Conservation (phyloP, 768 basidiomycete genomes). For the Pleurotus citrinopileatus region DNA sequence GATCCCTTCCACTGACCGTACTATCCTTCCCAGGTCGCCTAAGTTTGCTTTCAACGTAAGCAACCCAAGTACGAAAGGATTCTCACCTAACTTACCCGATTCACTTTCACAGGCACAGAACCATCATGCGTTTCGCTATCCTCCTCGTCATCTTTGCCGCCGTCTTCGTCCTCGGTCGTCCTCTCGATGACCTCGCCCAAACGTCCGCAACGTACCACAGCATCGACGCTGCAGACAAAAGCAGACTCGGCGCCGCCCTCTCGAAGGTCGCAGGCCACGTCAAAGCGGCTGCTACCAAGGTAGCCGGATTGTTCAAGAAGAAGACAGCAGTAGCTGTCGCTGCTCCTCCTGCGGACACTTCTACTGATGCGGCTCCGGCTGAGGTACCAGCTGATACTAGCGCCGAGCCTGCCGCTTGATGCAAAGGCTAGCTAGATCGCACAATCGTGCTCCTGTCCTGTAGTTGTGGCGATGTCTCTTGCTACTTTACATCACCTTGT, state of each 20-base stretch:
- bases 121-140: not conserved
- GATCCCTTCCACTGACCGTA: too few relatives aligned
- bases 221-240: not conserved
- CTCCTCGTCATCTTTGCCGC: not conserved
- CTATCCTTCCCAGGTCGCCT: too few relatives aligned
- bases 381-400: not conserved
- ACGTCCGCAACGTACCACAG: not conserved
- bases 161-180: not conserved
- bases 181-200: not conserved
- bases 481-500: too few relatives aligned
- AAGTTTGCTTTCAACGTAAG: too few relatives aligned
- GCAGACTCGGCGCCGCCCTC: not conserved
- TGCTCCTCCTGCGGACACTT: not conserved
- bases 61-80: too few relatives aligned
- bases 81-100: too few relatives aligned
- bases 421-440: too few relatives aligned
- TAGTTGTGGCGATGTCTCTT: too few relatives aligned
- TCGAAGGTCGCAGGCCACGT: not conserved
- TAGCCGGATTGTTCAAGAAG: not conserved
- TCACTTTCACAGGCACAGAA: too few relatives aligned
- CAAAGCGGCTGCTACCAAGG: not conserved
- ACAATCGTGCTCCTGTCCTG: too few relatives aligned
- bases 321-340: not conserved
- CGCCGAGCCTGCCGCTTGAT: too few relatives aligned
- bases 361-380: not conserved